phyloP scores from a whole-genome alignment of 805 yeast species.

The Hanseniaspora occidentalis region DNA sequence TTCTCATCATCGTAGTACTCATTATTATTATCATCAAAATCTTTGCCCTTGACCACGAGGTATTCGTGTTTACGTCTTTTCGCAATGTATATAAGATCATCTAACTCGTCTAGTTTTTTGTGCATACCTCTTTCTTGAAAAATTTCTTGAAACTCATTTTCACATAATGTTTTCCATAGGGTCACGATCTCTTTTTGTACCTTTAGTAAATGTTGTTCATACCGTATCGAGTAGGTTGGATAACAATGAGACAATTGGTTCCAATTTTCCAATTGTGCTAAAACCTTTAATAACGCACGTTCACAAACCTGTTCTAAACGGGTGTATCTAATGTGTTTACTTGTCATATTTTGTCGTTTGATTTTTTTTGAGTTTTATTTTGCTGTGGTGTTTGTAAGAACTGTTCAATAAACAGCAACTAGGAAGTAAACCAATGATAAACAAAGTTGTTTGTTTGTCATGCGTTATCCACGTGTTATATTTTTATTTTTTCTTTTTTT shows the following conservation, averaged over 20 bases:
- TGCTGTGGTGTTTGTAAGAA: neutral
- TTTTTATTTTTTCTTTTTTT: too few species aligned
- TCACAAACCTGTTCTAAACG: conserved; percentile 38
- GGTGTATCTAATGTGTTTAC: conserved; percentile 30
- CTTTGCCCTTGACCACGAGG: neutral
- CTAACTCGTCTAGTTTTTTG: conserved; percentile 26
- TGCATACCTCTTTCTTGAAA: conserved; percentile 32
- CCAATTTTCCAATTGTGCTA: conserved; percentile 32
- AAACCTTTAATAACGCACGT: conserved; percentile 42
- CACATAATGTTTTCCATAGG: conserved; percentile 37
- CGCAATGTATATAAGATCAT: conserved; percentile 28
- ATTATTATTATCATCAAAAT: neutral
- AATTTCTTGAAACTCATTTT: conserved; percentile 42
- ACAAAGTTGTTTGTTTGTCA: too few species aligned
- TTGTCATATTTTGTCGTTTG: conserved; percentile 1
- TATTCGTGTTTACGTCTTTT: conserved; percentile 11
- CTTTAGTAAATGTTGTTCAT: conserved; percentile 35
- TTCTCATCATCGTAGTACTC: conserved; percentile 4
- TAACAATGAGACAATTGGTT: conserved; percentile 43
- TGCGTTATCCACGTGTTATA: too few species aligned
- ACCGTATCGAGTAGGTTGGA: conserved; percentile 36
- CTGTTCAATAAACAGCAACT: too few species aligned
- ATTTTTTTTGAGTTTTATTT: neutral
- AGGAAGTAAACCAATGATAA: too few species aligned
- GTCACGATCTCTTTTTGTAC: conserved; percentile 40